Base-by-base conservation (phyloP, 805 yeast genomes). In the Saccharomycopsis babjevae region DNA sequence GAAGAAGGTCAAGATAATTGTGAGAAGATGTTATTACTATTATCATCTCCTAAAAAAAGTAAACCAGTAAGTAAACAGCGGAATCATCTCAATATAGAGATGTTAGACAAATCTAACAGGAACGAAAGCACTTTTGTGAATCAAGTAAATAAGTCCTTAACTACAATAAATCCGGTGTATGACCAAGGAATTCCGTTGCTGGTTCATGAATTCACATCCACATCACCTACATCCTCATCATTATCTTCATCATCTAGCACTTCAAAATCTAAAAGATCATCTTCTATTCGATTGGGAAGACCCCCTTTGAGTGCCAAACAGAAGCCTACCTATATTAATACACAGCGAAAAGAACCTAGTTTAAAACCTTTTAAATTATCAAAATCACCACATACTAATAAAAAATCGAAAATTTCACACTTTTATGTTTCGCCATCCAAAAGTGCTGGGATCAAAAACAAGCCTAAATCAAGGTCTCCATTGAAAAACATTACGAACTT, bases 41-140 rank as follows among this genome's bases (percentile, higher is more conserved):
- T 64, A 18, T 57, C 57, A 40, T 62, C 64, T 13, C 66, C 66
- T 10, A 61, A 59, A 38, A 64, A 64, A 40, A 22, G 10, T 34
- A 34, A 34, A 22, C 16, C 30, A 22, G 32, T 22, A 46, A 13
- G 15, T 13, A 34, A 34, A 34, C 38, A 34, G 38, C 52, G 13
- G 52, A 22, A 18, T 18, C 16, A 3, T 18, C 6, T 5, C 15
- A 39, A 22, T 25, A 10, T 36, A 38, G 59, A 34, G 34, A 20
- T 22, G 2, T 28, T 32, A 30, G 32, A 46, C 25, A 18, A 18
- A 25, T 5, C 25, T 5, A 25, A 22, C 20, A 39, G n/a, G 10
- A 25, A 13, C 22, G 34, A 39, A 28, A 40, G 34, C 5, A 15
- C 16, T 6, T 25, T 18, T 22, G 25, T 46, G 22, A 54, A 36